Base-by-base conservation (phyloP, 108 stramenopile species). In the Cyclotella sp. region DNA sequence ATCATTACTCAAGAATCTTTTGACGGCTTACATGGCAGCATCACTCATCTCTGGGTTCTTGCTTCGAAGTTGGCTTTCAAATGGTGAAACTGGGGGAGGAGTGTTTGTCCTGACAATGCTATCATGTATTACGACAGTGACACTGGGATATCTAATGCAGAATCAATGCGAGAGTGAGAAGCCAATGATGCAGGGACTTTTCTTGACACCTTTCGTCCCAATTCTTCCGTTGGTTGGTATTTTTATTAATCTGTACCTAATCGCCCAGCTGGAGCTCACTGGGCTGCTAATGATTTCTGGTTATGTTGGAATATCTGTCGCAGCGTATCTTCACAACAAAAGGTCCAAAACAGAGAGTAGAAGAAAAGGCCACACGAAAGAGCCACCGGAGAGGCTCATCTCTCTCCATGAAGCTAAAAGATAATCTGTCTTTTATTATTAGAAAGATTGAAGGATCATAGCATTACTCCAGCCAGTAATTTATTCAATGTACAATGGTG, bases 211-310 rank as follows among this genome's bases (percentile, higher is more conserved):
- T 0, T 59, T 84, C n/a, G 86, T 93, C 13, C 90, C 96, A 11
- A 68, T 79, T 40, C 28, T 95, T 30, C 90, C 93, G 29, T 68
- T 83, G 11, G 29, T 84, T 29, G 96, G 89, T 41, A 87, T 93
- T 18, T 91, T 85, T 65, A 59, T 89, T 57, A 96, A 96, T 72
- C 90, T 90, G 89, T 93, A 85, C 72, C 76, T 96, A 13, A 85
- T 96, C 40, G 75, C 87, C 15, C 91, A 94, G 66, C 70, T 96
- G 8, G 87, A 90, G 43, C 19, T 64, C 40, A 54, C 43, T 15
- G 91, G 89, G 3, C 45, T 93, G 9, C 11, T 85, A 7, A 51
- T 91, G 22, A 66, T 94, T 27, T 18, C 85, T 39, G 59, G 82
- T 3, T 97, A 86, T 70, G 63, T 97, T 28, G 82, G 58, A 12